A percentile compares a stretch with the other conserved stretches of the same genome.
Evolutionary conservation across 2,329 filamentous ascomycete species (phyloP).

Genomic region (Penicillium sp.): DNA sequence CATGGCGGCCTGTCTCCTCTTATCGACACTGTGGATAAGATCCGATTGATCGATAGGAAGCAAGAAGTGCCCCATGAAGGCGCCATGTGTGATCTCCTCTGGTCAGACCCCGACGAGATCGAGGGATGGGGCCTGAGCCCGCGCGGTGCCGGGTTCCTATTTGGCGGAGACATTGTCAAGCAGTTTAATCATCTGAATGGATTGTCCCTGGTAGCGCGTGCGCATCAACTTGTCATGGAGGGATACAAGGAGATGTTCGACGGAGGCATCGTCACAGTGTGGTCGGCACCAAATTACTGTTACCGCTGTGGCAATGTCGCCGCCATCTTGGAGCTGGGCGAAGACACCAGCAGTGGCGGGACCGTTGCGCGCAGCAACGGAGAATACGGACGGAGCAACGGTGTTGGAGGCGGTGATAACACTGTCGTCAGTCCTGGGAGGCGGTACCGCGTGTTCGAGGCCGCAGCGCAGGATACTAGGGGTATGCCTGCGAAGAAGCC

Average conservation of each 20-base stretch:
- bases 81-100: slow-evolving; percentile 97
- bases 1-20: slow-evolving; percentile 91
- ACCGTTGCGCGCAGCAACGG: slow-evolving; percentile 65
- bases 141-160: slow-evolving; percentile 91
- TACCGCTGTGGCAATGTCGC: slow-evolving; percentile 96
- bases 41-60: slow-evolving; percentile 89
- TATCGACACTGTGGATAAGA: slow-evolving; percentile 93
- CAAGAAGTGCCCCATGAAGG: slow-evolving; percentile 98
- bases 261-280: slow-evolving; percentile 94
- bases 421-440: slow-evolving; percentile 72
- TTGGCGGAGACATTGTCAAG: slow-evolving; percentile 93
- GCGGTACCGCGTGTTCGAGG: slow-evolving; percentile 93
- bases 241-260: slow-evolving; percentile 99
- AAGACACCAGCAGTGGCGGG: slow-evolving; percentile 76
- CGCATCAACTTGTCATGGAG: slow-evolving; percentile 98
- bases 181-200: slow-evolving; percentile 95
- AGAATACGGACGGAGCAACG: slow-evolving; percentile 45
- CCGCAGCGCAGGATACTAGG: slow-evolving; percentile 89
- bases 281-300: slow-evolving; percentile 96
- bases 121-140: slow-evolving; percentile 96
- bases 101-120: slow-evolving; percentile 98
- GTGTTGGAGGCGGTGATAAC: slow-evolving; percentile 53
- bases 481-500: slow-evolving; percentile 99
- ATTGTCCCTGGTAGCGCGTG: slow-evolving; percentile 85
- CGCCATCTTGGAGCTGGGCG: slow-evolving; percentile 87